Evolutionary conservation across 495 filamentous ascomycete species (phyloP).

Genomic region (Diplogelasinospora grovesii): DNA sequence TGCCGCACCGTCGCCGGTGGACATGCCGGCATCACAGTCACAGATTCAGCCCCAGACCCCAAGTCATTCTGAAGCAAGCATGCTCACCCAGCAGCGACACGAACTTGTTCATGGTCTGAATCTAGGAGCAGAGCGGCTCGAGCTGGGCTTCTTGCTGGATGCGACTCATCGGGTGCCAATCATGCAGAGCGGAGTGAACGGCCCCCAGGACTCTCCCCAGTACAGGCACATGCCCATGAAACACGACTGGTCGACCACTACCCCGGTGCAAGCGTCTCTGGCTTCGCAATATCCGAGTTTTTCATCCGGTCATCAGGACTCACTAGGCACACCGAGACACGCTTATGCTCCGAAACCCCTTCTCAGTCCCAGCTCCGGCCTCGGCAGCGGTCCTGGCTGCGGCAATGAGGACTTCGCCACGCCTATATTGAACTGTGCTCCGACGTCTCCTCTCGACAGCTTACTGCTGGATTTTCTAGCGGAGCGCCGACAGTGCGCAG

Average conservation of each 20-base stretch:
- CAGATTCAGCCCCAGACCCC: not conserved
- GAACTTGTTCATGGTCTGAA: constrained; percentile 50
- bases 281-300: no score
- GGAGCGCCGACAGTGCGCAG: constrained; percentile 56
- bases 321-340: no score
- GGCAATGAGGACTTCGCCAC: constrained; percentile 21
- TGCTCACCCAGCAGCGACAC: constrained; percentile 47
- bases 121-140: constrained; percentile 54
- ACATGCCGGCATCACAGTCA: not conserved
- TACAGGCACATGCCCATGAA: constrained; percentile 35
- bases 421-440: constrained; percentile 51
- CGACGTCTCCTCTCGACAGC: constrained; percentile 66
- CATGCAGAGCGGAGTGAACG: constrained; percentile 31
- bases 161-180: constrained; percentile 27
- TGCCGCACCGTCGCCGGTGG: constrained; percentile 3
- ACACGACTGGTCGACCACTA: constrained; percentile 39
- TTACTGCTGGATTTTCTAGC: constrained; percentile 71
- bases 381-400: not conserved
- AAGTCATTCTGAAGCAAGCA: constrained; percentile 14
- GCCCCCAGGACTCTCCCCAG: constrained; percentile 28
- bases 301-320: no score
- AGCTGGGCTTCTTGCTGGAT: constrained; percentile 62
- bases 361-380: not conserved
- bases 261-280: no score
- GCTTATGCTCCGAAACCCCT: no score